phyloP scores from a whole-genome alignment of 208 protist genomes.

The Novymonas esmeraldas region DNA sequence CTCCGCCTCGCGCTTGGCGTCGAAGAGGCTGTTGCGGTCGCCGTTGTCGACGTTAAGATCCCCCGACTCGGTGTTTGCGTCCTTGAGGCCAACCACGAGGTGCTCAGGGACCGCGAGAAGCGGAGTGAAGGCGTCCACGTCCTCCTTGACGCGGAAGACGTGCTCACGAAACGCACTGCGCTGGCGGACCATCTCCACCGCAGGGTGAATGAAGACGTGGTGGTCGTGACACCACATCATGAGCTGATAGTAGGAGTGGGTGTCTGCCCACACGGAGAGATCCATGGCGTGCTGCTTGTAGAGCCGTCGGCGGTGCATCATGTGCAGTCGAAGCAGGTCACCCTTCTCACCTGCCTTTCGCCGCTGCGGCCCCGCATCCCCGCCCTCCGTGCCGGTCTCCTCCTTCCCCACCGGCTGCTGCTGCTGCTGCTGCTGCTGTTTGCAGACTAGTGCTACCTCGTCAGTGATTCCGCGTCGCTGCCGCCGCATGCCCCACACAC shows the following conservation, averaged over 20 bases:
- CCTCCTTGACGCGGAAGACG: constrained; percentile 58
- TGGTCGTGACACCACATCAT: constrained; percentile 92
- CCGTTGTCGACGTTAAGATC: constrained; percentile 16
- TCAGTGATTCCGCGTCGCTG: background rate
- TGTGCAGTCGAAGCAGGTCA: constrained; percentile 33
- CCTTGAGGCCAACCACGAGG: constrained; percentile 79
- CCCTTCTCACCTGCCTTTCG: too few species aligned
- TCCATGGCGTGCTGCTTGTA: constrained; percentile 63
- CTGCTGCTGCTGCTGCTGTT: too few species aligned
- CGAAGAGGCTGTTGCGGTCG: constrained; percentile 64
- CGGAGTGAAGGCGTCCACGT: constrained; percentile 63
- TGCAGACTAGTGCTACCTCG: background rate
- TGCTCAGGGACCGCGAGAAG: constrained; percentile 83
- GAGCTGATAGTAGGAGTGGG: constrained; percentile 76
- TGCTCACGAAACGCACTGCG: constrained; percentile 77
- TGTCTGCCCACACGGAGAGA: constrained; percentile 69
- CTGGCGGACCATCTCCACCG: constrained; percentile 41
- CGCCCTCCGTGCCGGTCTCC: background rate
- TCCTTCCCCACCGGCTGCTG: too few species aligned
- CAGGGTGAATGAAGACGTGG: constrained; percentile 79
- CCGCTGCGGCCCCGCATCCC: too few species aligned
- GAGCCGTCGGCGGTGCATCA: constrained; percentile 53
- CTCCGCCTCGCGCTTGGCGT: constrained; percentile 65
- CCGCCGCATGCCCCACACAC: background rate
- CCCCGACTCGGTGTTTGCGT: constrained; percentile 27